Base-by-base conservation (phyloP, 148 eudicot genomes). In the Nepenthes gracilis region DNA sequence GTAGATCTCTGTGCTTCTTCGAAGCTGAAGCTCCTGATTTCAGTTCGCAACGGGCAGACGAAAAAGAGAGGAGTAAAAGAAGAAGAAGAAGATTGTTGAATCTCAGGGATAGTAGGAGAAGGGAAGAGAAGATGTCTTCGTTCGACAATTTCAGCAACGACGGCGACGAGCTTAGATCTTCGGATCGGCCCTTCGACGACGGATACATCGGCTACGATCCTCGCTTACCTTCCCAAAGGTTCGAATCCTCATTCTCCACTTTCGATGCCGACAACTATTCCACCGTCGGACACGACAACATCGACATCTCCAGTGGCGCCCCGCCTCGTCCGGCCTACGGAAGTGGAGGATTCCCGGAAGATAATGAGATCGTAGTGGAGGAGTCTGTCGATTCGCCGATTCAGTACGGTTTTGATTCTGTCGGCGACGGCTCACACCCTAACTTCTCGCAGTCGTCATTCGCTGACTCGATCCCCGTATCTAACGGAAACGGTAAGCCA, bases 401-500 rank as follows among this genome's bases (percentile, higher is more conserved):
- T 70, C 81, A 54, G 40, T 90, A 67, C 62, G 96, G 81, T 0
- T 81, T 73, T 38, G 49, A 50, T 40, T 33, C 66, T 70, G 69
- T 37, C 63, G 59, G 71, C 60, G 66, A 75, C 62, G 48, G 34
- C 5, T 74, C 68, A 61, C 70, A 71, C 69, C 64, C 72, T 52
- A 70, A 47, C 51, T 77, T 66, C 63, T 63, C 74, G 3, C 53
- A 74, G 2, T 54, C 88, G 45, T 80, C 88, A 45, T 78, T 77
- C n/a, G 59, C 12, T 37, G 76, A 80, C 1, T 50, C 78, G 59
- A 53, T 84, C 8, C 82, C 82, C 33, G 59, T 79, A 47, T 65
- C 90, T 1, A 87, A 91, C 54, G 90, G 97, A 7, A 80, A 80
- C 55, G 92, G 89, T 1, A 70, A 72, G 9, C 71, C 81, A 9